These are phyloP conservation scores for Penicillium janthinellum DNA, from an alignment of 2,329 filamentous ascomycete species.

Conservation along the genomic window DNA sequence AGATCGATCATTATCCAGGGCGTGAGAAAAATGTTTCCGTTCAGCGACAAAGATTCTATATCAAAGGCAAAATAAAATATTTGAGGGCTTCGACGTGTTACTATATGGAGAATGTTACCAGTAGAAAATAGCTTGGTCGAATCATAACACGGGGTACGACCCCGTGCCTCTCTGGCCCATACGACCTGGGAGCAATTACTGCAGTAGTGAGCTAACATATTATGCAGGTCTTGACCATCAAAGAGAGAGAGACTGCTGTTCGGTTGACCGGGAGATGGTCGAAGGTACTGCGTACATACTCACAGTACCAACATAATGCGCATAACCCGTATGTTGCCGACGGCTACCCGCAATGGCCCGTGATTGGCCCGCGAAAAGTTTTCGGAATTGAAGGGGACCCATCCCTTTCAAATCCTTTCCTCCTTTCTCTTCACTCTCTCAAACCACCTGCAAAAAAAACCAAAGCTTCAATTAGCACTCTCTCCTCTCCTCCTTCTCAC, in stretches of 20 bases:
- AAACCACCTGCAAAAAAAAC: conserved; percentile 18
- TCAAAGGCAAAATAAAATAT: background rate
- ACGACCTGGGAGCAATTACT: background rate
- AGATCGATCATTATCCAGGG: background rate
- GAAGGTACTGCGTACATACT: background rate
- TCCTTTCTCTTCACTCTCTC: conserved; percentile 15
- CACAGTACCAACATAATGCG: background rate
- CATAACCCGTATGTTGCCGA: conserved; percentile 12
- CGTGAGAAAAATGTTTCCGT: background rate
- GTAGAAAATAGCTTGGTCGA: background rate
- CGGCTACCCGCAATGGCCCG: conserved; percentile 24
- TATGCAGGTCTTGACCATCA: background rate
- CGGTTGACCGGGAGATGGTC: conserved; percentile 5
- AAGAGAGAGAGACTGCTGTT: background rate
- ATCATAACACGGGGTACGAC: background rate
- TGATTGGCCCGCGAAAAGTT: conserved; percentile 33
- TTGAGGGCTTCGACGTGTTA: background rate
- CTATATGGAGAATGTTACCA: background rate
- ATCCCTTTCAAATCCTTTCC: conserved; percentile 33
- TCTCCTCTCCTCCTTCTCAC: conserved; percentile 5
- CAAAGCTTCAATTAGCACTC: background rate
- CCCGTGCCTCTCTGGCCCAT: background rate
- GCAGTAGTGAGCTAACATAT: too few relatives aligned
- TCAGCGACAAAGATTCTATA: background rate
- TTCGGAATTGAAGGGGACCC: conserved; percentile 30